These are phyloP conservation scores for Aureobasidium sp. DNA, from an alignment of 2,329 filamentous ascomycete species.

Conservation along the genomic window DNA sequence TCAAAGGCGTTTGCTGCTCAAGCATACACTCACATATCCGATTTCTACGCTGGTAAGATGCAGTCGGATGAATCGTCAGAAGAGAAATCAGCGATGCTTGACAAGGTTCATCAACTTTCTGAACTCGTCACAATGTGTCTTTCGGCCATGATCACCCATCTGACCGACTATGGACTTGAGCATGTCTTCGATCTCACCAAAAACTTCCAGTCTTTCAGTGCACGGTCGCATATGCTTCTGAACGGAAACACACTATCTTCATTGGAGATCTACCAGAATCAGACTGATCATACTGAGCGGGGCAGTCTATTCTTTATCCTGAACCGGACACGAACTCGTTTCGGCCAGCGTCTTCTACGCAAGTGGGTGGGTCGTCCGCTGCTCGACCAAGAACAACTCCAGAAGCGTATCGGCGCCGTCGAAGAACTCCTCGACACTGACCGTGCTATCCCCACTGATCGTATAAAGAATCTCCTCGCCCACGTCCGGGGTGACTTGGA, in stretches of 20 bases:
- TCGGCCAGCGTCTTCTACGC: constrained; percentile 77
- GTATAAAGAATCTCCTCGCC: constrained; percentile 63
- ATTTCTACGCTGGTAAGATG: constrained; percentile 85
- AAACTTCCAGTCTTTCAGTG: constrained; percentile 94
- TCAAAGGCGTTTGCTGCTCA: constrained; percentile 76
- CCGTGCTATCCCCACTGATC: constrained; percentile 62
- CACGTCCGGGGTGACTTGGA: constrained; percentile 77
- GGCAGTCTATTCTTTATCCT: constrained; percentile 94
- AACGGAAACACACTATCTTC: constrained; percentile 93
- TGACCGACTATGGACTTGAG: constrained; percentile 86
- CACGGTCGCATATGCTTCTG: constrained; percentile 88
- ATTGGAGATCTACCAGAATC: constrained; percentile 91
- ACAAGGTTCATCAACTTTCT: constrained; percentile 78
- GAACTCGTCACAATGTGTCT: constrained; percentile 85
- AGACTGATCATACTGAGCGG: constrained; percentile 75
- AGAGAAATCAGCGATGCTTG: constrained; percentile 56
- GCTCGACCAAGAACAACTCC: constrained; percentile 65
- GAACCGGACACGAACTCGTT: constrained; percentile 83
- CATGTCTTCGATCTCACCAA: constrained; percentile 95
- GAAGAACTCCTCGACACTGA: constrained; percentile 72
- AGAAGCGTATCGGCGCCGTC: constrained; percentile 75
- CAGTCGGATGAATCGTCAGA: constrained; percentile 44
- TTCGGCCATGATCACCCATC: constrained; percentile 90
- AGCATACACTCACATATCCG: constrained; percentile 79
- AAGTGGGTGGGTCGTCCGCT: constrained; percentile 94